Conservation (phyloP, 768 basidiomycete species). For the Lentinula detonsa region DNA sequence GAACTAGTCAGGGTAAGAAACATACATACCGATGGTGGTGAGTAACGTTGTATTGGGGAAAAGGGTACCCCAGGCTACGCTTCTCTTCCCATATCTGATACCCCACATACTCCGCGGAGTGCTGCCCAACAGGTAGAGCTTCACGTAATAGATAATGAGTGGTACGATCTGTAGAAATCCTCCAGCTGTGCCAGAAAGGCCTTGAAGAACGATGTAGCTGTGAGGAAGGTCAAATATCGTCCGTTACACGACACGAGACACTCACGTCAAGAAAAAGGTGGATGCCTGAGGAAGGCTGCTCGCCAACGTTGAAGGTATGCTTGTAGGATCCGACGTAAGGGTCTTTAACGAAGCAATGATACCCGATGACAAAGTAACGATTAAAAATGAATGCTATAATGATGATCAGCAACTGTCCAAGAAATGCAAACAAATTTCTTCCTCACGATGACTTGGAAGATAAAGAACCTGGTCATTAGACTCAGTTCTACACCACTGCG, state of each 20-base stretch:
- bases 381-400: conserved; percentile 83
- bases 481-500: conserved; percentile 79
- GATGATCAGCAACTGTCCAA: not conserved
- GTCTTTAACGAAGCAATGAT: conserved; percentile 64
- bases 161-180: conserved; percentile 77
- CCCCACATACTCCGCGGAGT: conserved; percentile 82
- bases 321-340: conserved; percentile 62
- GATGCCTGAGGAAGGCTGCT: conserved; percentile 74
- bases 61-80: conserved; percentile 70
- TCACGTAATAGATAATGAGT: conserved; percentile 84
- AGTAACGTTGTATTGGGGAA: conserved; percentile 73
- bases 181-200: conserved; percentile 71
- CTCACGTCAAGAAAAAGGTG: conserved; percentile 86
- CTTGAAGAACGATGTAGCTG: conserved; percentile 76
- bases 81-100: conserved; percentile 71
- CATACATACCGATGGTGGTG: conserved; percentile 68
- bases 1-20: not conserved
- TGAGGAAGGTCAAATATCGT: too few species aligned
- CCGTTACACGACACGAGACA: not conserved
- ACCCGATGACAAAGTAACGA: conserved; percentile 82
- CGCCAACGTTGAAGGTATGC: conserved; percentile 68
- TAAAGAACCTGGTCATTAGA: conserved; percentile 87
- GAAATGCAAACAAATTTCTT: conserved; percentile 22
- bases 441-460: conserved; percentile 88
- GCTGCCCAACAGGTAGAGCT: conserved; percentile 79